Base-by-base conservation (phyloP, 2,329 filamentous ascomycete genomes). In the Colletotrichum kahawae region DNA sequence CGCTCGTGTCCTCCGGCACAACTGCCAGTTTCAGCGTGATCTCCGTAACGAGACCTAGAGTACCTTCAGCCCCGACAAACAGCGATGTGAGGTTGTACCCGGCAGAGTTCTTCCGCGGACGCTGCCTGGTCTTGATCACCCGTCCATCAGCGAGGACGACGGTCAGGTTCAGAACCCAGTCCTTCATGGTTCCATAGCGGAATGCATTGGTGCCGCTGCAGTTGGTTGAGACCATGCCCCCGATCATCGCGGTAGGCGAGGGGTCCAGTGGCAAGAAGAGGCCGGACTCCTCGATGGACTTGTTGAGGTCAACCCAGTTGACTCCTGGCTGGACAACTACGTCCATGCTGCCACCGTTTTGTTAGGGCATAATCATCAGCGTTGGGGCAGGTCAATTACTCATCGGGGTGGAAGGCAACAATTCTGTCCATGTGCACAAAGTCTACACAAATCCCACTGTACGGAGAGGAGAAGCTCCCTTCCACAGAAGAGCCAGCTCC, bases 121-220 rank as follows among this genome's bases (percentile, higher is more conserved):
- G 86, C 48, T 88, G 87, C 13, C 93, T 86, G 0, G 93, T 95
- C 80, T 94, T 94, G 82, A 95, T 91, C 21, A 86, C 74, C 0
- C 87, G 89, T 1, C 93, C 93, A 80, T 95, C 92, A 1, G 93
- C 90, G 56, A 95, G 86, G 0, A 95, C 93, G 0, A 94, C 92
- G 0, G 93, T 95, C 29, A 95, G 82, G 77, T 92, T 93, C 74
- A 95, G 85, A 2, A 95, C 93, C 88, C 92, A 95, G 77, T 95
- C 93, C 78, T 93, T 93, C 93, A 95, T 95, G 0, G 93, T 94
- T 0, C 93, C 93, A 79, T 95, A 95, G 67, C 92, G 86, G 71
- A 90, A 87, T 2, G 90, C 89, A 77, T 91, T 91, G 1, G 90
- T 91, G 0, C 90, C 90, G 68, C 87, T 92, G 83, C 93, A 95